phyloP scores from a whole-genome alignment of 2,329 filamentous ascomycete species.

The Sarocladiaceae sp. region DNA sequence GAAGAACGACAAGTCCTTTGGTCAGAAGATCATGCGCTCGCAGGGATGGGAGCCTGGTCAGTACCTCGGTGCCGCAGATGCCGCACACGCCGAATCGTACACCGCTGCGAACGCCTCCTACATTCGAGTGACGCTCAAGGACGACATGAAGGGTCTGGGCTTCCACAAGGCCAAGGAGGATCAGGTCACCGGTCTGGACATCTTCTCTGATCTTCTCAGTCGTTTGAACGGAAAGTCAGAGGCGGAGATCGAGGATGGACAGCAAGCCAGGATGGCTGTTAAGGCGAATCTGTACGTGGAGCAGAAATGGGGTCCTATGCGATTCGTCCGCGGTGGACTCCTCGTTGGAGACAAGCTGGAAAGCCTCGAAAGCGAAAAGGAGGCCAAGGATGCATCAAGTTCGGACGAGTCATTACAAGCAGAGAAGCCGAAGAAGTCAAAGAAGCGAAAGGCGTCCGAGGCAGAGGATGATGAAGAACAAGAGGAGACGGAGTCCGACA shows the following conservation, averaged over 20 bases:
- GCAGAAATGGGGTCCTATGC: conserved; percentile 72
- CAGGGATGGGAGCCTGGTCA: conserved; percentile 90
- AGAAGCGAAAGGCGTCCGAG: conserved; percentile 41
- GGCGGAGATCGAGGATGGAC: conserved; percentile 65
- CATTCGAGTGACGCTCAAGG: conserved; percentile 80
- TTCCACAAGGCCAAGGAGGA: conserved; percentile 72
- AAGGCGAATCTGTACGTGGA: conserved; percentile 72
- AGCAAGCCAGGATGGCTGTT: conserved; percentile 62
- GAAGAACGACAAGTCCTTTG: conserved; percentile 75
- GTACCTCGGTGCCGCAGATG: conserved; percentile 73
- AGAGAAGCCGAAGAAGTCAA: conserved; percentile 40
- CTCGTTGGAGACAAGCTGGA: conserved; percentile 52
- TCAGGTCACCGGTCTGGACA: conserved; percentile 79
- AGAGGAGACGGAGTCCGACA: conserved; percentile 17
- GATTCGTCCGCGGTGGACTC: conserved; percentile 84
- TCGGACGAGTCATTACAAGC: conserved; percentile 19
- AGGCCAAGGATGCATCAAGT: conserved; percentile 13
- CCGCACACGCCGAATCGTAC: conserved; percentile 70
- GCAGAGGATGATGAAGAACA: conserved; percentile 20
- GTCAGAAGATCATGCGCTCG: conserved; percentile 80
- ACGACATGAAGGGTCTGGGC: conserved; percentile 86
- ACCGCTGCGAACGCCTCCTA: conserved; percentile 79
- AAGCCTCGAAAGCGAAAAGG: conserved; percentile 17
- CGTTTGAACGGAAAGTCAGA: conserved; percentile 85
- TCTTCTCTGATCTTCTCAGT: conserved; percentile 81